These are phyloP conservation scores for Harrya chromipes DNA, from an alignment of 768 basidiomycete genomes.

Conservation along the genomic window DNA sequence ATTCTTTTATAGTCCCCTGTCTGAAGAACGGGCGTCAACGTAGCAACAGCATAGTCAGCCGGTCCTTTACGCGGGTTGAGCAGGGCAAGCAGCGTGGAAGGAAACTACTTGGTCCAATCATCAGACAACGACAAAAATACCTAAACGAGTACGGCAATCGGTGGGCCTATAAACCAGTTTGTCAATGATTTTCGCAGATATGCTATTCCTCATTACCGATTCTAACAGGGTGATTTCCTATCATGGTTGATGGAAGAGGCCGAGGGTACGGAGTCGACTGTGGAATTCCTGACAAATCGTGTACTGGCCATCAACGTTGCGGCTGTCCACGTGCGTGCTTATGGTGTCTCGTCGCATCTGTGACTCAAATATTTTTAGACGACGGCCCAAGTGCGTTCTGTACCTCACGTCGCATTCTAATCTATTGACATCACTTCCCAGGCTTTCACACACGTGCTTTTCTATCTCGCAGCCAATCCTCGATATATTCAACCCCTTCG, in stretches of 20 bases:
- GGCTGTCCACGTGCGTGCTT: slow-evolving; percentile 7
- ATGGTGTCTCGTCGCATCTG: neutral
- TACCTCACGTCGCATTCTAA: too few relatives aligned
- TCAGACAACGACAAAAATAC: slow-evolving; percentile 26
- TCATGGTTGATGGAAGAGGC: slow-evolving; percentile 32
- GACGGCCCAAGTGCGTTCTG: slow-evolving; percentile 12
- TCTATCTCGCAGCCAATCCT: slow-evolving; percentile 35
- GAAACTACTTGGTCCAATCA: slow-evolving; percentile 26
- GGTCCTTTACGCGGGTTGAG: slow-evolving; percentile 9
- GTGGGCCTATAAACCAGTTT: slow-evolving; percentile 33
- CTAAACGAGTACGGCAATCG: slow-evolving; percentile 23
- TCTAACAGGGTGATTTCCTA: slow-evolving; percentile 31
- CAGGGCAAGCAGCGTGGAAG: slow-evolving; percentile 4
- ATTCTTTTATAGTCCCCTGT: neutral
- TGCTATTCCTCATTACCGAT: neutral
- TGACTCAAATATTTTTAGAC: slow-evolving; percentile 8
- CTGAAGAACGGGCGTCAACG: neutral
- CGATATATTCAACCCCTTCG: slow-evolving; percentile 35
- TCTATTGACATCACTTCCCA: slow-evolving; percentile 1
- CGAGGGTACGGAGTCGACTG: slow-evolving; percentile 14
- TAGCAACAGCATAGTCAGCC: slow-evolving; percentile 13
- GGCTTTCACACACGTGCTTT: slow-evolving; percentile 35
- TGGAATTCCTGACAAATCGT: slow-evolving; percentile 22
- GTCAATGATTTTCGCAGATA: neutral
- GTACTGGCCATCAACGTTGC: slow-evolving; percentile 16